Evolutionary conservation across 257 asterid species (phyloP), one percentile per base, ranked within the genome.

Genomic region (Petunia secreta): DNA sequence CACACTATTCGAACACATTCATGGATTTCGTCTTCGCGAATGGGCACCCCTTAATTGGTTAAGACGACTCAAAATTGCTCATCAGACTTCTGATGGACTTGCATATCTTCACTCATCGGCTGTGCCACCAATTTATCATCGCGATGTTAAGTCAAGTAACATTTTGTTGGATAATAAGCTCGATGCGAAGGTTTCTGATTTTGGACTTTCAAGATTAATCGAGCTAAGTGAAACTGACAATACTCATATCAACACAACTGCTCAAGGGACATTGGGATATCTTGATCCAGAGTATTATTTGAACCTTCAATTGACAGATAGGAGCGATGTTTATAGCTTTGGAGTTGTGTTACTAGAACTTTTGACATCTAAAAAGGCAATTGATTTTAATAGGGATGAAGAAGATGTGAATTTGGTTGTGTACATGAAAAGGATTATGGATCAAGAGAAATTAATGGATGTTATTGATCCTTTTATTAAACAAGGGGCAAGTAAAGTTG

Each of bases 191-290:
- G 92, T 91, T 44, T 84, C 96, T 0, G 96, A 88, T 81, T 91
- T 91, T 2, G 93, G 93, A 37, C 88, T 91, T 4, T 89, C 93
- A 0, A 85, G 89, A 41, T 77, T 87, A 2, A 87, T 89, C 13
- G 92, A 88, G 78, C 11, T 86, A 37, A 86, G 85, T 0, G 96
- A 90, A 69, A 83, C 84, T 36, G 92, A 91, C 0, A 59, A 81
- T 25, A 88, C 90, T 0, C 91, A 88, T 53, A 90, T 91, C 13
- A 80, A 87, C 81, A 91, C 94, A 0, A 85, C 90, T 0, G 94
- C 94, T 60, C 96, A 91, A 7, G 94, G 96, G 41, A 91, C 94
- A 0, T 37, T 90, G 3, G 94, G 96, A 15, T 90, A 91, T 40
- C 87, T 91, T 0, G 92, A 90, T 81, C 96, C 96, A 0, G 94